Evolutionary conservation across 768 basidiomycete genomes (phyloP).

Genomic region (Russula griseocarnosa): DNA sequence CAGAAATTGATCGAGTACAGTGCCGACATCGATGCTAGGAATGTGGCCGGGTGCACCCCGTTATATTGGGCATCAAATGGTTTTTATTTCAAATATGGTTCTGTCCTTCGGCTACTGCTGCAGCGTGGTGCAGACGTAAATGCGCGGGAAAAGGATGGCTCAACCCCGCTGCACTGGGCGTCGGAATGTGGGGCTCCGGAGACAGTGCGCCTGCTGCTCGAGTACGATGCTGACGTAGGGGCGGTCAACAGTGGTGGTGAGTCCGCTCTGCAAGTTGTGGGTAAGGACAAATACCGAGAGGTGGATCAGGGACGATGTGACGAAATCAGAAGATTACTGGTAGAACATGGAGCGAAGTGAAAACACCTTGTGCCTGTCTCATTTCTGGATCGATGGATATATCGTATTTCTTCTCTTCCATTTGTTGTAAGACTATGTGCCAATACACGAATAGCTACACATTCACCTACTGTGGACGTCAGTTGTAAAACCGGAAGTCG

Average conservation of each 20-base stretch:
- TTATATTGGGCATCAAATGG: not conserved
- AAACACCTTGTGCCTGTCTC: not conserved
- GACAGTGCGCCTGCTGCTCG: not conserved
- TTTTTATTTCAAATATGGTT: not conserved
- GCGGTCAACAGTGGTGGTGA: not conserved
- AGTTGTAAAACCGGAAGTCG: no score
- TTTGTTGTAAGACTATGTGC: no score
- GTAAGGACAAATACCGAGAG: no score
- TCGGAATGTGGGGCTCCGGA: not conserved
- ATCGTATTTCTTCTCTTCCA: no score
- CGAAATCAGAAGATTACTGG: not conserved
- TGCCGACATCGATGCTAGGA: not conserved
- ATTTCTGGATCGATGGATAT: no score
- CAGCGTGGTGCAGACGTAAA: not conserved
- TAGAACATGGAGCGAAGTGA: not conserved
- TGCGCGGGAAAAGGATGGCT: no score
- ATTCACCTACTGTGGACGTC: no score
- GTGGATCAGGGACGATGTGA: not conserved
- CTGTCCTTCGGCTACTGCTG: not conserved
- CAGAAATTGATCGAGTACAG: not conserved
- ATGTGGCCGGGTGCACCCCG: not conserved
- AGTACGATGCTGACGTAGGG: not conserved
- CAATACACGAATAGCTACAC: no score
- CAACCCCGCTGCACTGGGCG: not conserved
- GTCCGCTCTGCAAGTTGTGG: not conserved